These are phyloP conservation scores for Dentipellis sp. DNA, from an alignment of 768 basidiomycete genomes.

Conservation along the genomic window DNA sequence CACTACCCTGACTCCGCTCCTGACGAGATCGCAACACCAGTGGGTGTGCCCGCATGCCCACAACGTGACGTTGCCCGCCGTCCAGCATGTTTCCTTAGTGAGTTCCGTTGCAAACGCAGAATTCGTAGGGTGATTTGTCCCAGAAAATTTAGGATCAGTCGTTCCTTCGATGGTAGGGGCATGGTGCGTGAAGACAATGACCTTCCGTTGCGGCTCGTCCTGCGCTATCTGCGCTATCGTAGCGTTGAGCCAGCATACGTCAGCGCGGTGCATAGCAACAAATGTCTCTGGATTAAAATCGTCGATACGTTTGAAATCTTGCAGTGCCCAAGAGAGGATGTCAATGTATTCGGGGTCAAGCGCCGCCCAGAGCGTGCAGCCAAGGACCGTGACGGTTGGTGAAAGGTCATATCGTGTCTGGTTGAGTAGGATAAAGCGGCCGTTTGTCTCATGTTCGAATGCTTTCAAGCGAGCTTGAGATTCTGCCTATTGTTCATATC, in stretches of 20 bases:
- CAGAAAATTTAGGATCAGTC: conserved; percentile 20
- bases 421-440: conserved; percentile 25
- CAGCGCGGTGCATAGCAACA: conserved; percentile 18
- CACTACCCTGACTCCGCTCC: conserved; percentile 23
- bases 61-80: conserved; percentile 16
- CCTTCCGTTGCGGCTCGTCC: conserved; percentile 20
- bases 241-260: conserved; percentile 25
- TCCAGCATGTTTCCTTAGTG: conserved; percentile 19
- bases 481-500: not conserved
- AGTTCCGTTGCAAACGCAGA: conserved; percentile 27
- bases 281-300: conserved; percentile 18
- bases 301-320: conserved; percentile 26
- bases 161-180: conserved; percentile 29
- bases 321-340: conserved; percentile 20
- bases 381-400: conserved; percentile 26
- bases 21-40: conserved; percentile 27
- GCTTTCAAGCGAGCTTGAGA: conserved; percentile 7
- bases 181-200: conserved; percentile 32
- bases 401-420: conserved; percentile 26
- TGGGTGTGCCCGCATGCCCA: conserved; percentile 38
- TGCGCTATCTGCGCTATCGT: conserved; percentile 17
- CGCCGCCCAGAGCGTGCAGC: conserved; percentile 31
- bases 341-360: conserved; percentile 21
- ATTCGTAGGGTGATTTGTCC: conserved; percentile 14
- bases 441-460: conserved; percentile 10